phyloP scores from a whole-genome alignment of 1,284 basidiomycete species.

The Apiotrichum brassicae region DNA sequence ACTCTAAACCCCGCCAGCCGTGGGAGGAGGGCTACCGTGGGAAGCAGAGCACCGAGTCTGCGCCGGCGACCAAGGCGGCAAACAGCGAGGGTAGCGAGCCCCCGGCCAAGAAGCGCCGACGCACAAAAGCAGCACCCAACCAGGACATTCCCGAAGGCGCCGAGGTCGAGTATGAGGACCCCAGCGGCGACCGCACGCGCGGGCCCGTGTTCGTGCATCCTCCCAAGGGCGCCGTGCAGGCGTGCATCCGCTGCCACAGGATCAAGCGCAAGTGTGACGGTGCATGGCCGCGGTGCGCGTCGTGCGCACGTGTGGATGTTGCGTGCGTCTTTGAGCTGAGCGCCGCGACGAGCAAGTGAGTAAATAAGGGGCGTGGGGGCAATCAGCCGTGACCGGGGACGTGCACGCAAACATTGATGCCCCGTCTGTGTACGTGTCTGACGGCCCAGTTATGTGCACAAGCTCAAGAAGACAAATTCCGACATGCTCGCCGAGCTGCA shows the following conservation, averaged over 20 bases:
- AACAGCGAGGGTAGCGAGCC: not conserved
- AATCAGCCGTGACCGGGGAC: too few relatives aligned
- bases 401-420: not conserved
- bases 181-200: conserved; percentile 25
- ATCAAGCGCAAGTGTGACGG: conserved; percentile 43
- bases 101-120: conserved; percentile 6
- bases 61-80: not conserved
- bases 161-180: conserved; percentile 30
- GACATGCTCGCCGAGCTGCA: conserved; percentile 23
- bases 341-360: conserved; percentile 36
- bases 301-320: conserved; percentile 36
- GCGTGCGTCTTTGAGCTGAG: conserved; percentile 41
- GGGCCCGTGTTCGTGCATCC: conserved; percentile 40
- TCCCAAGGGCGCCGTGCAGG: conserved; percentile 33
- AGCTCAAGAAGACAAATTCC: conserved; percentile 27
- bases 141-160: conserved; percentile 16
- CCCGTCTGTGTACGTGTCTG: too few relatives aligned
- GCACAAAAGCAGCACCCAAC: conserved; percentile 1
- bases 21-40: conserved; percentile 4
- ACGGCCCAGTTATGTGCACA: conserved; percentile 24
- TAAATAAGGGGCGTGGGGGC: too few relatives aligned
- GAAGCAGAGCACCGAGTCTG: not conserved
- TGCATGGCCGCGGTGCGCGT: conserved; percentile 33
- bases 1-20: not conserved
- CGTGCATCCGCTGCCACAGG: conserved; percentile 39